phyloP scores from a whole-genome alignment of 2,329 filamentous ascomycete genomes.

The Cladobotryum protrusum region DNA sequence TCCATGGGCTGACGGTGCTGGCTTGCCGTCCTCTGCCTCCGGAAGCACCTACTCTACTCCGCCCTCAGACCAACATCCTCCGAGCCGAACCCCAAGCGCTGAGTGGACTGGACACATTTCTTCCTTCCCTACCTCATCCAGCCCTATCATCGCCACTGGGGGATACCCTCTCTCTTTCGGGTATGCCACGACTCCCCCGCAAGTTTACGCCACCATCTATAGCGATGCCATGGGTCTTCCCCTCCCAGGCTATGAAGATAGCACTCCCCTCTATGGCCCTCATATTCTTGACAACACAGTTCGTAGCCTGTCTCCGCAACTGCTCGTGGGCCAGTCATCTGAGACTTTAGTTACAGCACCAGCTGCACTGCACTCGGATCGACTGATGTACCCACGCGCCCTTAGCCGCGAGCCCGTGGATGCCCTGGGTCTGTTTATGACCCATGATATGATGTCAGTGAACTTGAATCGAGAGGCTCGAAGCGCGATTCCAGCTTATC shows the following conservation, averaged over 20 bases:
- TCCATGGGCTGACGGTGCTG: constrained; percentile 32
- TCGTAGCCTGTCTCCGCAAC: constrained; percentile 44
- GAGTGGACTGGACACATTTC: constrained; percentile 29
- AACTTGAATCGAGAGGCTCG: constrained; percentile 34
- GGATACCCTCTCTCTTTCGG: constrained; percentile 25
- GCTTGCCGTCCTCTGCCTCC: constrained; percentile 39
- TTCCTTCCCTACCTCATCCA: constrained; percentile 18
- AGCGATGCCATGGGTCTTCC: constrained; percentile 24
- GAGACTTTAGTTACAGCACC: constrained; percentile 44
- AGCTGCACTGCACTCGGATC: constrained; percentile 30
- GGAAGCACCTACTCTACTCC: constrained; percentile 43
- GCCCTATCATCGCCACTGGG: constrained; percentile 16
- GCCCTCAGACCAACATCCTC: constrained; percentile 31
- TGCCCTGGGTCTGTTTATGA: constrained; percentile 30
- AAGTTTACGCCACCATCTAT: constrained; percentile 29
- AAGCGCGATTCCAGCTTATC: constrained; percentile 42
- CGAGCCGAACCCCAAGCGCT: constrained; percentile 22
- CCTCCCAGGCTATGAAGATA: constrained; percentile 31
- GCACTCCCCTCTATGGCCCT: constrained; percentile 28
- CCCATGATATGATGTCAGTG: constrained; percentile 21
- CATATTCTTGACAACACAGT: constrained; percentile 36
- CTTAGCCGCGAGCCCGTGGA: constrained; percentile 37
- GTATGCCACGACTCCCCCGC: constrained; percentile 22
- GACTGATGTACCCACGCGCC: constrained; percentile 29
- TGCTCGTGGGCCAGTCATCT: constrained; percentile 40